A percentile compares a stretch with the other conserved stretches of the same genome.
phyloP scores from a whole-genome alignment of 768 basidiomycete genomes.

The Pholiota molesta region DNA sequence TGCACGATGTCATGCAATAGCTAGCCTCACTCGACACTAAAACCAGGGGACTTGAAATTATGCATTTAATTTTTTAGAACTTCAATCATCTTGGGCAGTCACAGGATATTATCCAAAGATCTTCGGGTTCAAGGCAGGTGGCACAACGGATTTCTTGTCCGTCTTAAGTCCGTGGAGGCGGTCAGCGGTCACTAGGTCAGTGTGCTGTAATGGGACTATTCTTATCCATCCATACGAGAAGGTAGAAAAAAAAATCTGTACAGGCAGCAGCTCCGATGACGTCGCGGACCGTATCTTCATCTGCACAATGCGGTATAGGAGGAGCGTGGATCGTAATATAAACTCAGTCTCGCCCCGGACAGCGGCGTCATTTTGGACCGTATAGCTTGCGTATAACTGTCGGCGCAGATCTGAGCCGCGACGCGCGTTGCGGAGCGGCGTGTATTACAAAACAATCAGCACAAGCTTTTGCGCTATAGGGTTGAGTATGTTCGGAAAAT shows the following conservation, averaged over 20 bases:
- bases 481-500: not conserved
- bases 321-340: no score
- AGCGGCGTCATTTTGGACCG: no score
- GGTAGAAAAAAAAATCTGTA: not conserved
- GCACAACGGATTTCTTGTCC: not conserved
- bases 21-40: no score
- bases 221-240: not conserved
- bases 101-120: not conserved
- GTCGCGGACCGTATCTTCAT: not conserved
- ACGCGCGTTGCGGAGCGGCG: no score
- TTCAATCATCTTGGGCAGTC: not conserved
- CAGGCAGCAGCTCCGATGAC: not conserved
- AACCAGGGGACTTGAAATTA: not conserved
- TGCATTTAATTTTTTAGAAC: not conserved
- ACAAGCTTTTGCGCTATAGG: no score
- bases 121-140: not conserved
- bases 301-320: no score
- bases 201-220: not conserved
- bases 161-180: conserved; percentile 8
- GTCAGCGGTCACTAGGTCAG: not conserved
- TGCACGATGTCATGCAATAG: no score
- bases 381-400: no score
- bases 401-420: no score
- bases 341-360: no score
- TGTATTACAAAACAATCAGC: no score